A percentile compares a stretch with the other conserved stretches of the same genome.
Evolutionary conservation across 768 basidiomycete genomes (phyloP).

Genomic region (Pleurotus tuoliensis): DNA sequence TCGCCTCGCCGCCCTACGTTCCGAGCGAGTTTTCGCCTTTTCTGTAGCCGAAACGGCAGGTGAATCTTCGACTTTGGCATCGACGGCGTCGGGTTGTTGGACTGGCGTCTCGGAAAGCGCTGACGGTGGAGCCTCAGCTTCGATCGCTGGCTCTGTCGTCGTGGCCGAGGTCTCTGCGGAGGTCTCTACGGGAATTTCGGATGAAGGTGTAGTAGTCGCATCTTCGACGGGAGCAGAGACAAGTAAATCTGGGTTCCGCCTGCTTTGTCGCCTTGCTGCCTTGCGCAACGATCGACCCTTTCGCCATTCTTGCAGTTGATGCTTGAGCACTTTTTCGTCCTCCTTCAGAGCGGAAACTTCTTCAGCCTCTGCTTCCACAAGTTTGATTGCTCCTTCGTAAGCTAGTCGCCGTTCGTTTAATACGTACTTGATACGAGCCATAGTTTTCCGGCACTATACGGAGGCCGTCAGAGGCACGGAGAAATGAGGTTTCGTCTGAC

Average conservation of each 20-base stretch:
- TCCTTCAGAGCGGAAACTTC: conserved; percentile 17
- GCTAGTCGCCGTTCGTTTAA: conserved; percentile 88
- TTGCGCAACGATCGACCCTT: conserved; percentile 13
- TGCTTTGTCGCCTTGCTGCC: conserved; percentile 5
- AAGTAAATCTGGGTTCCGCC: neutral
- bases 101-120: neutral
- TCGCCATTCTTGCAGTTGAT: conserved; percentile 19
- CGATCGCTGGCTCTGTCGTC: neutral
- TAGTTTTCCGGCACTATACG: conserved; percentile 81
- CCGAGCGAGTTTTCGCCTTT: neutral
- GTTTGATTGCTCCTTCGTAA: conserved; percentile 62
- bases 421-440: conserved; percentile 94
- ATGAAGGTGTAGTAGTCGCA: neutral
- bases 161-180: neutral
- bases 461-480: neutral
- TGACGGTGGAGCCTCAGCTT: neutral
- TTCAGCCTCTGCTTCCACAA: conserved; percentile 32
- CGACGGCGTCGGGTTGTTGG: too few species aligned
- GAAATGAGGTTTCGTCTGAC: neutral
- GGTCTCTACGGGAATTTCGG: neutral
- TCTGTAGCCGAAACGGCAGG: neutral
- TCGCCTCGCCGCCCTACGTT: neutral
- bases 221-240: neutral
- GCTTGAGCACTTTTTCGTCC: conserved; percentile 23
- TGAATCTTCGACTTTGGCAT: neutral